Conservation (phyloP, 176 grass and related monocot species). For the Juncus effusus region DNA sequence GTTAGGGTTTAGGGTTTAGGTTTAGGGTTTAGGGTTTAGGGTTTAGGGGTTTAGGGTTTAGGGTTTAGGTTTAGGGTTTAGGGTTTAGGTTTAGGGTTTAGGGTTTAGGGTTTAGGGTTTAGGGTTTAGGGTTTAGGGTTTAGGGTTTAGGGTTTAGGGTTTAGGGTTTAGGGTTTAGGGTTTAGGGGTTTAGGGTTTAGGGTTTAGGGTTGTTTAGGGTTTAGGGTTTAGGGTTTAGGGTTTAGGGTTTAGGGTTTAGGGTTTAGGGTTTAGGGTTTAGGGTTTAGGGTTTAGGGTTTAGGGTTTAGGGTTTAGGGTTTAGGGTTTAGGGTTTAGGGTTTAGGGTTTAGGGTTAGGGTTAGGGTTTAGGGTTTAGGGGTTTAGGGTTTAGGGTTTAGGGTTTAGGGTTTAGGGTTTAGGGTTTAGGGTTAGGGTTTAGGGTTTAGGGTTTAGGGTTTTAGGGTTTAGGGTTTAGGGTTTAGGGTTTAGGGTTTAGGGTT, state of each 20-base stretch:
- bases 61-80: neutral
- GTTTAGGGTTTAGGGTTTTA: too few relatives aligned
- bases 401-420: slow-evolving; percentile 9
- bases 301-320: neutral
- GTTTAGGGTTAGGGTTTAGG: slow-evolving; percentile 1
- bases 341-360: slow-evolving; percentile 11
- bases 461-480: slow-evolving; percentile 14
- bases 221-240: slow-evolving; percentile 11
- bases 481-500: slow-evolving; percentile 16
- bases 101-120: neutral
- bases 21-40: too few relatives aligned
- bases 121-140: slow-evolving; percentile 10
- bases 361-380: too few relatives aligned
- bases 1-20: slow-evolving; percentile 12
- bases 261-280: too few relatives aligned
- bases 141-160: slow-evolving; percentile 21
- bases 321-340: slow-evolving; percentile 12
- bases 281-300: slow-evolving; percentile 14
- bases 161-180: slow-evolving; percentile 24
- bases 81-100: neutral
- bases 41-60: too few relatives aligned
- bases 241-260: too few relatives aligned
- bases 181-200: too few relatives aligned
- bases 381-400: slow-evolving; percentile 10
- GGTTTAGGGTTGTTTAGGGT: too few relatives aligned